Base-by-base conservation (phyloP, 108 stramenopile genomes). In the Nannochloropsis salina region DNA sequence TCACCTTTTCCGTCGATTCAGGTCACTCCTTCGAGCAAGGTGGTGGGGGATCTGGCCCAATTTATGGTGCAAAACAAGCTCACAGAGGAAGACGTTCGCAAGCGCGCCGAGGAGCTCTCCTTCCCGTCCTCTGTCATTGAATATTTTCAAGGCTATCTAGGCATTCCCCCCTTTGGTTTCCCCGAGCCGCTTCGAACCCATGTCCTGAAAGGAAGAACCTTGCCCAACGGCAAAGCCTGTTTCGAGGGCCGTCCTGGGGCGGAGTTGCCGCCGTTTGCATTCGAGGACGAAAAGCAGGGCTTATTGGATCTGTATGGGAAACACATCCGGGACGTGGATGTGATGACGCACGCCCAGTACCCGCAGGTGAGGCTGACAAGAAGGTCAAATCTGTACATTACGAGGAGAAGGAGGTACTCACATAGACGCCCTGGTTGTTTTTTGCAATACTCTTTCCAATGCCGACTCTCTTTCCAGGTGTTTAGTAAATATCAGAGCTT, bases 191-290 rank as follows among this genome's bases (percentile, higher is more conserved):
- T 98, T 15, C 93, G 97, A 44, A 88, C 93, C 10, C 80, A 91
- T 51, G 95, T 96, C 42, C 82, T 97, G 20, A 94, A 95, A 88
- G 96, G 94, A 9, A 86, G 91, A 79, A 94, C 90, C 9, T 95
- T 98, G 84, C 92, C 94, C 95, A 94, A 93, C 42, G 90, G 94
- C 83, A 94, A 94, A 20, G 88, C 90, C 74, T 92, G 90, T 84
- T 97, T 97, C 82, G 92, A 94, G 80, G 98, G 96, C 11, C 94
- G 98, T 9, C 98, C 98, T 12, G 97, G 98, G 44, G 97, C 96
- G 10, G 94, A 97, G 81, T 87, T 98, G 88, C 88, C 92, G 41
- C 89, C 94, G 9, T 93, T 92, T 42, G 94, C 97, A 87, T 95
- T 98, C 82, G 94, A 92, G 6, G 90, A 61, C 8, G 94, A 89